Percentiles rank a stretch among this genome's conserved stretches.
Evolutionary conservation across 2,329 filamentous ascomycete genomes (phyloP).

Genomic region (Aspergillus tubingensis): DNA sequence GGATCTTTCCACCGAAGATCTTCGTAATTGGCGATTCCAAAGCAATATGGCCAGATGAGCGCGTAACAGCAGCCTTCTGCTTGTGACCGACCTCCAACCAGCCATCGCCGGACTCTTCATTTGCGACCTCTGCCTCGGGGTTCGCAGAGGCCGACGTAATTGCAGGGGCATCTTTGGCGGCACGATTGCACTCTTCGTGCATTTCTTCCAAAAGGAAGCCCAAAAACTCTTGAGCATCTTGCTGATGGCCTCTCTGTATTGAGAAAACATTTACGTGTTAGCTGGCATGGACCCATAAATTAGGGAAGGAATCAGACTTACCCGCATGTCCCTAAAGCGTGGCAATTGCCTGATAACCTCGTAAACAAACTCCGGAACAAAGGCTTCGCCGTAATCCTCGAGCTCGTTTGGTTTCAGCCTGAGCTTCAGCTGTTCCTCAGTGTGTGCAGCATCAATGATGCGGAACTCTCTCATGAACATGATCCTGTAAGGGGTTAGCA

Average conservation of each 20-base stretch:
- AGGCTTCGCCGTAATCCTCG: constrained; percentile 86
- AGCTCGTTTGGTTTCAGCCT: constrained; percentile 79
- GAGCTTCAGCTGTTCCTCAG: constrained; percentile 71
- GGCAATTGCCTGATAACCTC: constrained; percentile 84
- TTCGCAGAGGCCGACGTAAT: constrained; percentile 24
- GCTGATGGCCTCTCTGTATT: constrained; percentile 80
- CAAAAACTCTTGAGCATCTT: constrained; percentile 96
- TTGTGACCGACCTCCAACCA: constrained; percentile 95
- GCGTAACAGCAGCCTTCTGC: constrained; percentile 82
- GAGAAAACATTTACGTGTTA: constrained; percentile 4
- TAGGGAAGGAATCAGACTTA: constrained; percentile 47
- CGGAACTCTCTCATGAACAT: constrained; percentile 95
- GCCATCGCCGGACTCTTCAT: constrained; percentile 58
- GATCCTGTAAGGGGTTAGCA: constrained; percentile 60
- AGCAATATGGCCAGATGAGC: constrained; percentile 74
- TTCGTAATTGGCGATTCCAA: constrained; percentile 83
- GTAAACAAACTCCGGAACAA: constrained; percentile 94
- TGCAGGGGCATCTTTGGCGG: constrained; percentile 61
- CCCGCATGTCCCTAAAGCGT: constrained; percentile 88
- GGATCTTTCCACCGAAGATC: constrained; percentile 88
- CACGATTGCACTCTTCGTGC: constrained; percentile 84
- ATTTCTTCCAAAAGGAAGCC: constrained; percentile 90
- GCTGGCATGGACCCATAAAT: neutral
- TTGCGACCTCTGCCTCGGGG: constrained; percentile 46
- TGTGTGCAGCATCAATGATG: constrained; percentile 75